phyloP scores from a whole-genome alignment of 805 yeast species.

The Candida dendrica region DNA sequence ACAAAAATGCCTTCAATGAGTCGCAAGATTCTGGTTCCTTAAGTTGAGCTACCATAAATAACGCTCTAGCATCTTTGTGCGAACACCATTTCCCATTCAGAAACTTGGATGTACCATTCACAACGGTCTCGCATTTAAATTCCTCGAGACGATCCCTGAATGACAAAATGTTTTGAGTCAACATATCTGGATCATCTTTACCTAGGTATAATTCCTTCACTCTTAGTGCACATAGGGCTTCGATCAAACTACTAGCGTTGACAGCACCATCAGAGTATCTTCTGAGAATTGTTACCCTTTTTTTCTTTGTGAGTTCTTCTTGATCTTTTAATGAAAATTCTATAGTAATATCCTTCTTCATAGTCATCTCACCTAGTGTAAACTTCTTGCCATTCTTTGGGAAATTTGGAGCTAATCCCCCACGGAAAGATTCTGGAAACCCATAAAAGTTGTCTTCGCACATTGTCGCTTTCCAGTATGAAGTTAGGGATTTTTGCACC shows the following conservation, averaged over 20 bases:
- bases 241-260: conserved; percentile 13
- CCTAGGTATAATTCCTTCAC: conserved; percentile 12
- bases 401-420: conserved; percentile 12
- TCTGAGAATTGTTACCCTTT: conserved; percentile 4
- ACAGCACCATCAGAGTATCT: conserved; percentile 21
- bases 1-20: not conserved
- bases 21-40: conserved; percentile 1
- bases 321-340: conserved; percentile 3
- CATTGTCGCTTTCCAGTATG: conserved; percentile 9
- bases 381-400: conserved; percentile 4
- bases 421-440: conserved; percentile 12
- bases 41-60: conserved; percentile 5
- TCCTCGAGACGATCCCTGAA: conserved; percentile 17
- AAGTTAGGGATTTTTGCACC: conserved; percentile 3
- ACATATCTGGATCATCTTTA: conserved; percentile 21
- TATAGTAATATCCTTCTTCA: conserved; percentile 2
- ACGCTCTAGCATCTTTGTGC: conserved; percentile 12
- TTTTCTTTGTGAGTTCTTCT: conserved; percentile 2
- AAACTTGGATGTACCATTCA: conserved; percentile 1
- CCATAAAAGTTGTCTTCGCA: conserved; percentile 12
- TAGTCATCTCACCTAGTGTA: conserved; percentile 1
- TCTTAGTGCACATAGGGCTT: conserved; percentile 10
- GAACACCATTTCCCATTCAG: conserved; percentile 23
- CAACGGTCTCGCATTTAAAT: conserved; percentile 13
- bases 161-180: conserved; percentile 16